Evolutionary conservation across 257 asterid species (phyloP).

Genomic region (Galeopsis tetrahit): DNA sequence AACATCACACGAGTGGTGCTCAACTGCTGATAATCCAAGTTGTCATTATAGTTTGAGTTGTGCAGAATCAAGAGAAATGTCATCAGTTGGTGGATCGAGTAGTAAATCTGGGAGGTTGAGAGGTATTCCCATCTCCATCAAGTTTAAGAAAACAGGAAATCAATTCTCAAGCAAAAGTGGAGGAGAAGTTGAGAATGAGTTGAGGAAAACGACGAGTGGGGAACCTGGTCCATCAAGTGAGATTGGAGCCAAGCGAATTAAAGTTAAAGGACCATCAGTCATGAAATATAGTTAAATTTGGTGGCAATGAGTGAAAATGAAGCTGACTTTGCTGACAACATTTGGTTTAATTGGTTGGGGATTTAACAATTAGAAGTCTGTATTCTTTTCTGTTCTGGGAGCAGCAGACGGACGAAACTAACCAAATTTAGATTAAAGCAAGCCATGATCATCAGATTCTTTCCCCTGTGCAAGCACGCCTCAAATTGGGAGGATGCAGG

Average conservation of each 20-base stretch:
- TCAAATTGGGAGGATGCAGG: slow-evolving; percentile 60
- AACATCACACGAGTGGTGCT: slow-evolving; percentile 39
- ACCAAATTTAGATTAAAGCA: slow-evolving; percentile 54
- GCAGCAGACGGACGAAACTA: slow-evolving; percentile 50
- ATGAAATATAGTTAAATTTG: slow-evolving; percentile 27
- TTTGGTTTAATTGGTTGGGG: slow-evolving; percentile 42
- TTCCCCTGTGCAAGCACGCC: slow-evolving; percentile 60
- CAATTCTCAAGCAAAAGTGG: slow-evolving; percentile 39
- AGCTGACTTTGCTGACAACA: slow-evolving; percentile 61
- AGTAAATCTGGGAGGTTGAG: slow-evolving; percentile 46
- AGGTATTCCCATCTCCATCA: slow-evolving; percentile 56
- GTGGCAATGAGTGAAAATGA: slow-evolving; percentile 31
- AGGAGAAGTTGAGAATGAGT: slow-evolving; percentile 40
- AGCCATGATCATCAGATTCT: slow-evolving; percentile 46
- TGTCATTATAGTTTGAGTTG: slow-evolving; percentile 30
- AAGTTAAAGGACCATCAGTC: slow-evolving; percentile 75
- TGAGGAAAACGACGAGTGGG: slow-evolving; percentile 41
- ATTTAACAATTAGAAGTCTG: slow-evolving; percentile 67
- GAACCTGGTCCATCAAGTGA: slow-evolving; percentile 48
- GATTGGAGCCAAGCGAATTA: slow-evolving; percentile 66
- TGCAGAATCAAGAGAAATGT: slow-evolving; percentile 40
- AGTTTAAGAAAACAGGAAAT: slow-evolving; percentile 53
- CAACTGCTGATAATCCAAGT: slow-evolving; percentile 34
- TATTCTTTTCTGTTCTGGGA: slow-evolving; percentile 44
- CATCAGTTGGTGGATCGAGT: slow-evolving; percentile 35